phyloP scores from a whole-genome alignment of 2,329 filamentous ascomycete species.

The Aspergillus vadensis region DNA sequence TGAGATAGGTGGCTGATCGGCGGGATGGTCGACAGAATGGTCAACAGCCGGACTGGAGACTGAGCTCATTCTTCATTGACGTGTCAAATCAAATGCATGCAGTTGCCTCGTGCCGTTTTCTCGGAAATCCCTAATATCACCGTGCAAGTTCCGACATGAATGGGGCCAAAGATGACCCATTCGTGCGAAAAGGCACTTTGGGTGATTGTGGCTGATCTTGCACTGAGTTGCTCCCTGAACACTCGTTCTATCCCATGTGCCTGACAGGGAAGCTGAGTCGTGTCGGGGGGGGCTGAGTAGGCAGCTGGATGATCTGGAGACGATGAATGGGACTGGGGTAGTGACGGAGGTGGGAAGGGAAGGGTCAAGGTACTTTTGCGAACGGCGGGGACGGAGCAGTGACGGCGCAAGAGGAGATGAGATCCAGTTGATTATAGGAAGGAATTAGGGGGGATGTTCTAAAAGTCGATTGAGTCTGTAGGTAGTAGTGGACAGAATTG shows the following conservation, averaged over 20 bases:
- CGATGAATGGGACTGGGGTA: not conserved
- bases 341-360: not conserved
- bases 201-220: not conserved
- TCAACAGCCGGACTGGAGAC: constrained; percentile 28
- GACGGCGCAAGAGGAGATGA: not conserved
- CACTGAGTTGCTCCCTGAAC: not conserved
- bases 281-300: not conserved
- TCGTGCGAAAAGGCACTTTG: not conserved
- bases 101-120: not conserved
- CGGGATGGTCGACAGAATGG: constrained; percentile 29
- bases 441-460: not conserved
- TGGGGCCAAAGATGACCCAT: constrained; percentile 1
- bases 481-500: not conserved
- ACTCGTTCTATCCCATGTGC: not conserved
- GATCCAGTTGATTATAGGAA: not conserved
- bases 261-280: not conserved
- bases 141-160: constrained; percentile 6
- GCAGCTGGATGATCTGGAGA: not conserved
- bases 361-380: constrained; percentile 2
- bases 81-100: constrained; percentile 1
- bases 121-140: constrained; percentile 2
- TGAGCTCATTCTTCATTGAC: constrained; percentile 37
- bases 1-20: constrained; percentile 17
- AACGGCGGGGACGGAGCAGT: not conserved
- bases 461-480: not conserved